Evolutionary conservation across 2,329 filamentous ascomycete genomes (phyloP), one percentile per base, ranked within the genome.

Genomic region (Drechslerella dactyloides): DNA sequence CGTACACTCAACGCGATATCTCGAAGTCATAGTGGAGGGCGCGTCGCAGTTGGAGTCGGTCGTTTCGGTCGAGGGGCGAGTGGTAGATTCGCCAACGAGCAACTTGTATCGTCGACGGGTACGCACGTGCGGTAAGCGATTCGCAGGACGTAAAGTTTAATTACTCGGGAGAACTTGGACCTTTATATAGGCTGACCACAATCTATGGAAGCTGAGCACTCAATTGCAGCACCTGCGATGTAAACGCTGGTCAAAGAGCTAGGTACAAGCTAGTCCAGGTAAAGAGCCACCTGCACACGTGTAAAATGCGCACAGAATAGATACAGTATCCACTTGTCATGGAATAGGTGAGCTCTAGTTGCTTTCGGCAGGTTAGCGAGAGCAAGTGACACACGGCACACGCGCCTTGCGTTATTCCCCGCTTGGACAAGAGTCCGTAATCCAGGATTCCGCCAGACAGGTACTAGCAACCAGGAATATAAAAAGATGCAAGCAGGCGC

Each of bases 1-100:
- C 60, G 44, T 72, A 72, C 68, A 72, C 54, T 72, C 68, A 44
- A 72, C 68, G 21, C 68, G 68, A 27, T 72, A 72, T 72, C 68
- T 72, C 15, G 68, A 72, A 23, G 68, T 72, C 68, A 72, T 72
- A 21, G 54, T 42, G 44, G 5, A 51, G 19, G 53, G 21, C 8
- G 30, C 42, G 24, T 52, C 23, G 7, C 11, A 50, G 24, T 53
- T 40, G 3, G 50, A n/a, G 8, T 11, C 5, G 17, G 11, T 23
- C 5, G 57, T n/a, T 48, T 21, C 17, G 24, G 23, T 50, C 7
- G 11, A 6, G 50, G 15, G 19, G n/a, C 11, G 33, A 33, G n/a
- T 15, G n/a, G n/a, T n/a, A n/a, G n/a, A n/a, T n/a, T n/a, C n/a
- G n/a, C n/a, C n/a, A 15, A 5, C 33, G n/a, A 19, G 3, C 10